Conservation (phyloP, 345 rosid species). For the Cochlearia excelsa region DNA sequence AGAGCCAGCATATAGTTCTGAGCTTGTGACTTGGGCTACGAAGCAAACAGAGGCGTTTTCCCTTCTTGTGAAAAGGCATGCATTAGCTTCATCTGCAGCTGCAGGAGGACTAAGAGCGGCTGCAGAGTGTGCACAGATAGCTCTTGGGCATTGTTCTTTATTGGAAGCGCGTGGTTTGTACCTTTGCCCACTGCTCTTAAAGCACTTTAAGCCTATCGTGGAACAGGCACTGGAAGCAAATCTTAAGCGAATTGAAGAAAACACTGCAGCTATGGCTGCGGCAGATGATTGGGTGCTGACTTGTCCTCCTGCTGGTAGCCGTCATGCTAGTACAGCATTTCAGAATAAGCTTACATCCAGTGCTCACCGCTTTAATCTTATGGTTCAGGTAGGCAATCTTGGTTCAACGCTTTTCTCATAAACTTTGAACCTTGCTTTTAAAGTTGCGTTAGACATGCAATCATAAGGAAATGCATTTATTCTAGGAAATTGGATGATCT, state of each 20-base stretch:
- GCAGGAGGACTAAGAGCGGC: slow-evolving; percentile 99
- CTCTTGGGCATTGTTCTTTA: slow-evolving; percentile 97
- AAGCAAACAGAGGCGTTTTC: slow-evolving; percentile 90
- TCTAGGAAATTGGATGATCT: slow-evolving; percentile 13
- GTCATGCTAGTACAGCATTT: slow-evolving; percentile 70
- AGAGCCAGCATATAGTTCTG: slow-evolving; percentile 87
- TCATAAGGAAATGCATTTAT: slow-evolving; percentile 11
- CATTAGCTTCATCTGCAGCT: slow-evolving; percentile 96
- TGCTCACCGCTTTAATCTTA: slow-evolving; percentile 93
- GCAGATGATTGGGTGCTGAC: slow-evolving; percentile 98
- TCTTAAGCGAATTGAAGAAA: slow-evolving; percentile 94
- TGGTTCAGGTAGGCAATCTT: slow-evolving; percentile 85
- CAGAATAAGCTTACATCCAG: slow-evolving; percentile 93
- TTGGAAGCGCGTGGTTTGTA: slow-evolving; percentile 93
- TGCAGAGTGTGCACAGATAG: slow-evolving; percentile 98
- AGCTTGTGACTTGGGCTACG: slow-evolving; percentile 98
- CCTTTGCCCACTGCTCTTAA: slow-evolving; percentile 83
- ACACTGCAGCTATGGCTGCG: slow-evolving; percentile 98
- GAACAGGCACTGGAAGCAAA: slow-evolving; percentile 96
- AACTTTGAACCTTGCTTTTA: not conserved
- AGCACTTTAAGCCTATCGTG: slow-evolving; percentile 91
- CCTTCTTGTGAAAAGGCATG: slow-evolving; percentile 91
- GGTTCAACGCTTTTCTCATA: slow-evolving; percentile 3
- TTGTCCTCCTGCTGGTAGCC: slow-evolving; percentile 54
- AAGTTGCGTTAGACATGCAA: not conserved